Evolutionary conservation across 441 rosid species (phyloP).

Genomic region (Aquilaria agallochum): DNA sequence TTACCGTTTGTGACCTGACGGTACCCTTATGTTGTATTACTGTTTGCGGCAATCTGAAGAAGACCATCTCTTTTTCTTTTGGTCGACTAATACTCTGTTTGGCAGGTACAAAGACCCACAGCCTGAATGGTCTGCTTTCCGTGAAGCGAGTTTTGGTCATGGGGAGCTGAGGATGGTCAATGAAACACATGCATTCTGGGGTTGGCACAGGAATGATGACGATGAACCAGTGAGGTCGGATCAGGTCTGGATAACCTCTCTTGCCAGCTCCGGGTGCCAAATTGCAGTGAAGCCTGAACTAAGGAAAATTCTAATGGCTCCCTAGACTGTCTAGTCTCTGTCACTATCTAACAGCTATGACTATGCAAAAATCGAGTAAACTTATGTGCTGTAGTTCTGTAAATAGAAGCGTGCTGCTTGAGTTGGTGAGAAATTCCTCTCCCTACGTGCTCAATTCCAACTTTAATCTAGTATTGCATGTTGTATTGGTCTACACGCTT

Average conservation of each 20-base stretch:
- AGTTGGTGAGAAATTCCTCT: too few relatives aligned
- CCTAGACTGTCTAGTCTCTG: conserved; percentile 16
- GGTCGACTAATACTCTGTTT: not conserved
- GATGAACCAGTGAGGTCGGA: conserved; percentile 87
- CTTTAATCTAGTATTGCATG: too few relatives aligned
- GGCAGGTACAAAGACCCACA: conserved; percentile 69
- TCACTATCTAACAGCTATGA: too few relatives aligned
- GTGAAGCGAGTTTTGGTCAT: conserved; percentile 99
- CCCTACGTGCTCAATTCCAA: too few relatives aligned
- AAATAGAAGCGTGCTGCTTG: too few relatives aligned
- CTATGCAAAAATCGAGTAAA: too few relatives aligned
- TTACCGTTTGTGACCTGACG: too few relatives aligned
- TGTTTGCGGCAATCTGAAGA: not conserved
- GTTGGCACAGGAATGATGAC: conserved; percentile 97
- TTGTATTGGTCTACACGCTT: too few relatives aligned
- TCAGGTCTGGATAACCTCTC: conserved; percentile 78
- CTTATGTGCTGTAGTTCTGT: too few relatives aligned
- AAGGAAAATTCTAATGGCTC: conserved; percentile 53
- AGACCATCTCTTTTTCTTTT: conserved; percentile 1
- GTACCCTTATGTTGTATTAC: not conserved
- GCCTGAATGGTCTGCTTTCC: conserved; percentile 93
- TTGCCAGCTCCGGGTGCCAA: conserved; percentile 57
- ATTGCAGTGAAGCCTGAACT: conserved; percentile 31
- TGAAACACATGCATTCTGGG: conserved; percentile 85
- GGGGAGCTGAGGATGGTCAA: conserved; percentile 81